Base-by-base conservation (phyloP, 345 rosid species). In the Bretschneidera sinensis region DNA sequence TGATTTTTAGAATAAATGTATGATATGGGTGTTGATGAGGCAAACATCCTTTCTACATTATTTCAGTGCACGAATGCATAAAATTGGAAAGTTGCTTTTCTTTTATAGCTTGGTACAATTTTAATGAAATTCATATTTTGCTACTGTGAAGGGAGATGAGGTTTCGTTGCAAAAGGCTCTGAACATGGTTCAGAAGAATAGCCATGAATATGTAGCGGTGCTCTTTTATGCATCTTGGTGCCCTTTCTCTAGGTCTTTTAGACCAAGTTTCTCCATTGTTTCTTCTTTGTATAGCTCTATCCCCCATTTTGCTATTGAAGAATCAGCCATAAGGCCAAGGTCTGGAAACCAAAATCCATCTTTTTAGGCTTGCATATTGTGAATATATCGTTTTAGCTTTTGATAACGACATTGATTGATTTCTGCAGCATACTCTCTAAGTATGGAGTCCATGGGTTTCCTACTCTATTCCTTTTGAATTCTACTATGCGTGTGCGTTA, bases 201-300 rank as follows among this genome's bases (percentile, higher is more conserved):
- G 77, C 25, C 69, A 77, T 59, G 74, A 74, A 19, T 85, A 83
- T 51, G 96, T 84, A 60, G 94, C 98, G 22, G 77, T 89, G 78
- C 89, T 92, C 54, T 92, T 92, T 70, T 89, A 87, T 68, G 96
- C 98, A 35, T 83, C 94, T 1, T 89, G 98, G 97, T 94, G 99
- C 74, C 99, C 96, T 31, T 94, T 94, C 68, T 94, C 99, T 1
- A 72, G 83, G 66, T 69, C 66, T n/a, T 81, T 94, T 54, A 76
- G 87, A 47, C 97, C 95, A 3, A 77, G 74, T 49, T 90, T 94
- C 65, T 78, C 84, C 55, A 35, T 81, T 63, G 68, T 94, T 39
- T 73, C 99, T 34, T 78, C 89, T 56, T 65, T 82, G 17, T 94
- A 80, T 71, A 80, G 95, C 3, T 76, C 89, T 4, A 67, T 87